phyloP scores from a whole-genome alignment of 139 green algal genomes.

The Chlorella sp. region DNA sequence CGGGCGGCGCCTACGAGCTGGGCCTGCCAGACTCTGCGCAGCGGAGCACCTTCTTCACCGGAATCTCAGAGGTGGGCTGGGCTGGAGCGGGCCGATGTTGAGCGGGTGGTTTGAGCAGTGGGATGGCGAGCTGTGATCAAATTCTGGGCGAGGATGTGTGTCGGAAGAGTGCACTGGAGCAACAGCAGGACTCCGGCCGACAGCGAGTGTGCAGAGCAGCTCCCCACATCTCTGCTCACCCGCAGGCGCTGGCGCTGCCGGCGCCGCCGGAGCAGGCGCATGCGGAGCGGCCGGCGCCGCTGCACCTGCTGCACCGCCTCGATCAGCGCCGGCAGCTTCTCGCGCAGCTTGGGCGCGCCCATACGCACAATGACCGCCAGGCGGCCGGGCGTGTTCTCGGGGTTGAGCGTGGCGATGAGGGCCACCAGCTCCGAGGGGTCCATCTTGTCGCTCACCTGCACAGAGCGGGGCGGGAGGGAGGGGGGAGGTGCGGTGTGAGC shows the following conservation, averaged over 20 bases:
- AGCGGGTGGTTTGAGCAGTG: too few species aligned
- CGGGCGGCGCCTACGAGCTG: conserved; percentile 39
- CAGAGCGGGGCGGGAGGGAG: background rate
- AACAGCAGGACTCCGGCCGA: too few species aligned
- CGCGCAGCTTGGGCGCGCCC: conserved; percentile 89
- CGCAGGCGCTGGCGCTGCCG: conserved; percentile 32
- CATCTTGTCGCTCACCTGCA: conserved; percentile 94
- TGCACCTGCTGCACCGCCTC: conserved; percentile 64
- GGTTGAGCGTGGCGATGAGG: conserved; percentile 93
- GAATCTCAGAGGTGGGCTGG: background rate
- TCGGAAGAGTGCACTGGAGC: too few species aligned
- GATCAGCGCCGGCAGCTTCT: conserved; percentile 81
- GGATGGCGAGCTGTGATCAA: too few species aligned
- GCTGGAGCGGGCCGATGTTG: too few species aligned
- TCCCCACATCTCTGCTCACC: too few species aligned
- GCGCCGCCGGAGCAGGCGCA: conserved; percentile 18
- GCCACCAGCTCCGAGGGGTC: conserved; percentile 89
- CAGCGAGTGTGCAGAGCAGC: too few species aligned
- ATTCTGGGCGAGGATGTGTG: too few species aligned
- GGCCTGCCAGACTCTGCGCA: conserved; percentile 19
- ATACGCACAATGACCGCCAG: conserved; percentile 97
- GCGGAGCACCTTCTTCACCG: conserved; percentile 49
- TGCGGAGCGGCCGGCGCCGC: background rate
- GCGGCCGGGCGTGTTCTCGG: conserved; percentile 92
- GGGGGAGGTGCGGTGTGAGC: background rate